Percentiles rank a stretch among this genome's conserved stretches.
Conservation (phyloP, 2,329 filamentous ascomycete genomes). For the Xylariaceae sp. region DNA sequence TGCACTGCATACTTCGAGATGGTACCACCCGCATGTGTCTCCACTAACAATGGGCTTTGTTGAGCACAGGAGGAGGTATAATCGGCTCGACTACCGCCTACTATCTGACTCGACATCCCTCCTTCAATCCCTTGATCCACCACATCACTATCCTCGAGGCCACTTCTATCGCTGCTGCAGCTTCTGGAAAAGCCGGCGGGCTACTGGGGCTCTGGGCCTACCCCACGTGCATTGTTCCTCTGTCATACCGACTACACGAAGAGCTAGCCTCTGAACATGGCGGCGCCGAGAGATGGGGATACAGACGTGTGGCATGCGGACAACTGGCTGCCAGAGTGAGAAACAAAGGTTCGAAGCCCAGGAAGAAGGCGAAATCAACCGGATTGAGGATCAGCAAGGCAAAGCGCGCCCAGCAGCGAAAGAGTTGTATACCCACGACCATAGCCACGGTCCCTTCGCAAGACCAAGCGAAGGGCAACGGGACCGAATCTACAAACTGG, state of each 20-base stretch:
- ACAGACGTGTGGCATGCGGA: constrained; percentile 74
- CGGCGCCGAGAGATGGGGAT: constrained; percentile 80
- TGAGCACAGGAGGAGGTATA: constrained; percentile 71
- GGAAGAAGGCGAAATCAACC: constrained; percentile 18
- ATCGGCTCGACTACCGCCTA: constrained; percentile 92
- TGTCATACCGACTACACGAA: constrained; percentile 79
- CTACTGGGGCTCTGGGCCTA: constrained; percentile 91
- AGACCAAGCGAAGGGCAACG: not conserved
- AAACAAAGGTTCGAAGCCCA: constrained; percentile 23
- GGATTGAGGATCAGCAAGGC: constrained; percentile 21
- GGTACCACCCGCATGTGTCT: no score
- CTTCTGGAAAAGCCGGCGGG: constrained; percentile 91
- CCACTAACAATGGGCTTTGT: no score
- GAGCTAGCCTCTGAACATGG: constrained; percentile 81
- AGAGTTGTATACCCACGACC: constrained; percentile 7
- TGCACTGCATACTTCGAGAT: no score
- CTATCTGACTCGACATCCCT: constrained; percentile 80
- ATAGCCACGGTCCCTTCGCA: not conserved
- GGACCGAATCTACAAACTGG: not conserved
- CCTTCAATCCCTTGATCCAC: constrained; percentile 70
- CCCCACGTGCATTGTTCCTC: constrained; percentile 73
- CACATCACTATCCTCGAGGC: constrained; percentile 86
- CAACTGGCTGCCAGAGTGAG: constrained; percentile 39
- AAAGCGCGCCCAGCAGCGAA: constrained; percentile 30
- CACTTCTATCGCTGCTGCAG: constrained; percentile 77